Base-by-base conservation (phyloP, 139 green algal genomes). In the Coelastrella sp. region DNA sequence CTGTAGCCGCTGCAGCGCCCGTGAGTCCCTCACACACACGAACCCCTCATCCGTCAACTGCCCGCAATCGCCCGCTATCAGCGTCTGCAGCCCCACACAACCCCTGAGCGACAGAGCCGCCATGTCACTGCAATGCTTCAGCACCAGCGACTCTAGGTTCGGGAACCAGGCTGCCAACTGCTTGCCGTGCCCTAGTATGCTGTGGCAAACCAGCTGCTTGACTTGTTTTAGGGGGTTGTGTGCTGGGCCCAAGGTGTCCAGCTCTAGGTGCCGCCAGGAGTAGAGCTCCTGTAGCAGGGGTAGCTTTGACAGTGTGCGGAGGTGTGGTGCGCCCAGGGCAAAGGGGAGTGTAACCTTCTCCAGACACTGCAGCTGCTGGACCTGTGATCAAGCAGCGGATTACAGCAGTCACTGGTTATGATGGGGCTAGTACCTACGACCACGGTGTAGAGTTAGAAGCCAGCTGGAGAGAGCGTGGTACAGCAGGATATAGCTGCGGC, bases 311-410 rank as follows among this genome's bases (percentile, higher is more conserved):
- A 91, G 65, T 8, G 73, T 64, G 10, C 78, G 77, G 47, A 91
- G 87, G 77, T 78, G 64, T 13, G 4, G 32, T 11, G 61, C 20
- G 22, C 23, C 7, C 4, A 91, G 56, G 32, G 61, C 6, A 60
- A 91, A 91, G 3, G 87, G 87, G 47, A 91, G 64, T 16, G 77
- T 81, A 7, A 91, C 77, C 20, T 86, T 78, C 60, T 90, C 16
- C 6, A 90, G 86, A 7, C 65, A 23, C 76, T 22, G 23, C 47
- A 90, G 86, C 60, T 83, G 20, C 8, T 20, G 54, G 4, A 89
- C 74, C 85, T 89, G 71, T 32, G 32, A 47, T 47, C 32, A 88
- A 17, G 23, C 22, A 87, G 14, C 71, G 23, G 71, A 47, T 23
- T 11, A 7, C 68, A 76, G 5, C 14, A 76, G 68, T 76, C 17